Conservation (phyloP, 345 rosid species). For the Citropsis articulata region DNA sequence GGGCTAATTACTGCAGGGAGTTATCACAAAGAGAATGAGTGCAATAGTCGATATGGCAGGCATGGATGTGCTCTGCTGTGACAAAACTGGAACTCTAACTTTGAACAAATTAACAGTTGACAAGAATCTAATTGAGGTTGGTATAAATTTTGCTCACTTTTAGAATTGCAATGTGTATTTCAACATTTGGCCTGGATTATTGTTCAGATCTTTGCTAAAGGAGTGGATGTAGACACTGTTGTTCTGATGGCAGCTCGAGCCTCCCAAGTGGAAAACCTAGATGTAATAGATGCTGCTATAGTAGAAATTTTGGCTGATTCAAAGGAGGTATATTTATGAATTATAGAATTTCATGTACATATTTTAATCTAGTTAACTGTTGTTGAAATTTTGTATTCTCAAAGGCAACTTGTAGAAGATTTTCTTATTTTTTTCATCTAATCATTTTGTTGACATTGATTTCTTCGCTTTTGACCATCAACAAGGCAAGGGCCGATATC, state of each 20-base stretch:
- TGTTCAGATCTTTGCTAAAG: constrained; percentile 45
- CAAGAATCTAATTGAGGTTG: constrained; percentile 60
- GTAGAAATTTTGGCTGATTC: constrained; percentile 70
- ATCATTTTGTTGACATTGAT: neutral
- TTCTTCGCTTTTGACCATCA: constrained; percentile 9
- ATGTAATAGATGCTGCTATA: constrained; percentile 61
- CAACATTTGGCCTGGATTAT: constrained; percentile 2
- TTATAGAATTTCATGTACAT: no score
- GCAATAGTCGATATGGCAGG: constrained; percentile 77
- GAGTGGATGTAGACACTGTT: constrained; percentile 42
- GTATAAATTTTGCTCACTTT: neutral
- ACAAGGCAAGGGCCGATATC: constrained; percentile 53
- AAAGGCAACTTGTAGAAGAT: neutral
- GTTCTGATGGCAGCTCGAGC: constrained; percentile 67
- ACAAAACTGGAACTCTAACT: constrained; percentile 68
- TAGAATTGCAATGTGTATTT: neutral
- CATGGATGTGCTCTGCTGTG: constrained; percentile 71
- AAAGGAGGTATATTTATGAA: constrained; percentile 36
- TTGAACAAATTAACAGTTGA: constrained; percentile 60
- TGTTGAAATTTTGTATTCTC: neutral
- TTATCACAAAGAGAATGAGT: constrained; percentile 67
- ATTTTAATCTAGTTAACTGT: neutral
- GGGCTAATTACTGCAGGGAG: constrained; percentile 39
- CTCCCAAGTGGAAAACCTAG: constrained; percentile 59
- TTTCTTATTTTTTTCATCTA: neutral